Percentiles rank a stretch among this genome's conserved stretches.
Conservation (phyloP, 441 rosid genomes). For the Pelargonium australe region DNA sequence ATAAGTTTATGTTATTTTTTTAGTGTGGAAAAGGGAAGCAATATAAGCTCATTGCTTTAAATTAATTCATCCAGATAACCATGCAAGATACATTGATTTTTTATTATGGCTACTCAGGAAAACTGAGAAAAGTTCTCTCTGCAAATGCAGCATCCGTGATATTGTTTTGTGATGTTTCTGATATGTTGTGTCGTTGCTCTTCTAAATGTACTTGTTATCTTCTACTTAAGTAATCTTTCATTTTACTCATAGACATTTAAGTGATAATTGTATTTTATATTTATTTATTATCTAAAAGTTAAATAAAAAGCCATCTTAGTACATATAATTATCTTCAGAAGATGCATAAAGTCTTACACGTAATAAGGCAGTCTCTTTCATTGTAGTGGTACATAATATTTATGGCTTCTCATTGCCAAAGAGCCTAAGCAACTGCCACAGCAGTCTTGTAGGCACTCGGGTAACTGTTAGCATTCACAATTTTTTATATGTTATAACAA, state of each 20-base stretch:
- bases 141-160: not conserved
- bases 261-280: no score
- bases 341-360: no score
- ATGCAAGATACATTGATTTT: not conserved
- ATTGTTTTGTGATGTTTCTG: not conserved
- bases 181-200: no score
- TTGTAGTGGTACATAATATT: not conserved
- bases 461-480: not conserved
- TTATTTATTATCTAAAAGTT: not conserved
- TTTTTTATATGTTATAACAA: not conserved
- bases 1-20: not conserved
- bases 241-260: no score
- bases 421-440: no score
- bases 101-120: not conserved
- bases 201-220: not conserved
- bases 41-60: not conserved
- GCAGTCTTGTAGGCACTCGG: not conserved
- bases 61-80: not conserved
- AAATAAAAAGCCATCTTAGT: not conserved
- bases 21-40: not conserved
- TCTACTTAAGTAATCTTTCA: not conserved
- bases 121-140: not conserved
- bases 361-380: not conserved
- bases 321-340: not conserved
- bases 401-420: not conserved